Evolutionary conservation across 176 grass and related monocot species (phyloP).

Genomic region (Cenchrus americanus): DNA sequence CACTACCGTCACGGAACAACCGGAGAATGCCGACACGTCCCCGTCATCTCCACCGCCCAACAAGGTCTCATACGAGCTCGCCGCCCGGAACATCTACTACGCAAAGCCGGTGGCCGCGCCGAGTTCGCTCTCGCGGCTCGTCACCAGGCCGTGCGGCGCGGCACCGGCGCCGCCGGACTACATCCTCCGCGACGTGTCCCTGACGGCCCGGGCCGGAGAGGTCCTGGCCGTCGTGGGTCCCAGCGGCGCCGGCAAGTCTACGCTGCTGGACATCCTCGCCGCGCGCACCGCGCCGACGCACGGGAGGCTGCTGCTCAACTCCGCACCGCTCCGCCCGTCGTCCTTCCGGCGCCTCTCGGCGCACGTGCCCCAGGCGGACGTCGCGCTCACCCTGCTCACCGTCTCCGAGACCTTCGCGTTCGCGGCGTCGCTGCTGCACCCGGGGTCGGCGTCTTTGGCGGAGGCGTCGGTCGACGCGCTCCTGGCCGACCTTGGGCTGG

Average conservation of each 20-base stretch:
- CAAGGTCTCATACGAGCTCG: slow-evolving; percentile 61
- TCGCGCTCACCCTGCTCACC: slow-evolving; percentile 75
- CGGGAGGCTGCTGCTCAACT: slow-evolving; percentile 73
- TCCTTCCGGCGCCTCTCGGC: slow-evolving; percentile 79
- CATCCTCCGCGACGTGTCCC: slow-evolving; percentile 85
- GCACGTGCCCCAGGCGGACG: slow-evolving; percentile 78
- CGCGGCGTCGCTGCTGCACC: slow-evolving; percentile 72
- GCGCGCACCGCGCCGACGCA: slow-evolving; percentile 65
- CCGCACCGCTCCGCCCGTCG: slow-evolving; percentile 51
- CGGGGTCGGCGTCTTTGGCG: not conserved
- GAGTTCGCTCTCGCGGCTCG: slow-evolving; percentile 37
- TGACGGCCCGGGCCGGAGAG: slow-evolving; percentile 74
- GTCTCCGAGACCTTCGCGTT: slow-evolving; percentile 88
- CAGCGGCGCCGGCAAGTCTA: slow-evolving; percentile 93
- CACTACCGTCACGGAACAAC: slow-evolving; percentile 36
- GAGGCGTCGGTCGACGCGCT: slow-evolving; percentile 46
- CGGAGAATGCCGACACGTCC: slow-evolving; percentile 36
- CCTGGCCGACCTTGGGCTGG: slow-evolving; percentile 66
- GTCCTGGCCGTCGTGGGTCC: slow-evolving; percentile 88
- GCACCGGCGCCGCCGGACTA: slow-evolving; percentile 48
- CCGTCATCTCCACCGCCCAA: slow-evolving; percentile 18
- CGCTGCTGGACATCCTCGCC: slow-evolving; percentile 88
- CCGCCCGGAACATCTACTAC: slow-evolving; percentile 85
- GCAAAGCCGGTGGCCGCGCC: slow-evolving; percentile 53
- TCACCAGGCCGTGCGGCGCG: slow-evolving; percentile 55